Percentiles rank a stretch among this genome's conserved stretches.
Conservation (phyloP, 441 rosid genomes). For the Arabidopsis hybrid region DNA sequence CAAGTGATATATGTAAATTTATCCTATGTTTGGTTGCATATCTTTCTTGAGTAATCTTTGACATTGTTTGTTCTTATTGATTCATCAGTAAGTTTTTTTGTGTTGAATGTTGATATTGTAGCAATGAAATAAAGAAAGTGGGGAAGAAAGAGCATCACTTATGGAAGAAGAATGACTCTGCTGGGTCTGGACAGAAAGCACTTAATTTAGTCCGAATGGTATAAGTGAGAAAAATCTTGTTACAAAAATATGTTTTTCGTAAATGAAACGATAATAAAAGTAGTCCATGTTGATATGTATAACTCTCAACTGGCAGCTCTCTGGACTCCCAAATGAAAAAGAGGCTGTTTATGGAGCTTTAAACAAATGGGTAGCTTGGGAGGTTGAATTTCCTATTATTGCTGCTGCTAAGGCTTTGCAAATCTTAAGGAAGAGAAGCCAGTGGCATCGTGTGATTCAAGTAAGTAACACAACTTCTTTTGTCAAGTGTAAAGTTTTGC, state of each 20-base stretch:
- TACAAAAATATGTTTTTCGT: not conserved
- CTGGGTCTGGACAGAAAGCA: constrained; percentile 82
- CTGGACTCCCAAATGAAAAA: constrained; percentile 79
- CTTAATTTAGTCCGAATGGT: constrained; percentile 70
- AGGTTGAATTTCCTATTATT: constrained; percentile 71
- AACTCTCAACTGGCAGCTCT: constrained; percentile 54
- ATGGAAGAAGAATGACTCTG: constrained; percentile 83
- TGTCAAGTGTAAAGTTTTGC: constrained; percentile 1
- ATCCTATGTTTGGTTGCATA: not conserved
- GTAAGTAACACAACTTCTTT: constrained; percentile 40
- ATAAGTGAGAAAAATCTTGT: constrained; percentile 26
- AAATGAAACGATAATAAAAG: not conserved
- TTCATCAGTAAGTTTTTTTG: not conserved
- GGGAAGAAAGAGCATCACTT: constrained; percentile 65
- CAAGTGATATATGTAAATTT: not conserved
- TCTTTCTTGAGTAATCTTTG: constrained; percentile 2
- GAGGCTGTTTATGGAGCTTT: constrained; percentile 80
- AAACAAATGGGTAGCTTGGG: constrained; percentile 89
- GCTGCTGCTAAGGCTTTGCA: constrained; percentile 69
- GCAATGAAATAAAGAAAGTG: constrained; percentile 51
- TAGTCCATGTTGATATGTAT: constrained; percentile 14
- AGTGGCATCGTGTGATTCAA: constrained; percentile 78
- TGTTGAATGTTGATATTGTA: constrained; percentile 26
- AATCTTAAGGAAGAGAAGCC: constrained; percentile 61
- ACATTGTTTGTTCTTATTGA: constrained; percentile 3